These are phyloP conservation scores for Elongisporangium prolatum DNA, from an alignment of 352 stramenopile genomes.

Conservation along the genomic window DNA sequence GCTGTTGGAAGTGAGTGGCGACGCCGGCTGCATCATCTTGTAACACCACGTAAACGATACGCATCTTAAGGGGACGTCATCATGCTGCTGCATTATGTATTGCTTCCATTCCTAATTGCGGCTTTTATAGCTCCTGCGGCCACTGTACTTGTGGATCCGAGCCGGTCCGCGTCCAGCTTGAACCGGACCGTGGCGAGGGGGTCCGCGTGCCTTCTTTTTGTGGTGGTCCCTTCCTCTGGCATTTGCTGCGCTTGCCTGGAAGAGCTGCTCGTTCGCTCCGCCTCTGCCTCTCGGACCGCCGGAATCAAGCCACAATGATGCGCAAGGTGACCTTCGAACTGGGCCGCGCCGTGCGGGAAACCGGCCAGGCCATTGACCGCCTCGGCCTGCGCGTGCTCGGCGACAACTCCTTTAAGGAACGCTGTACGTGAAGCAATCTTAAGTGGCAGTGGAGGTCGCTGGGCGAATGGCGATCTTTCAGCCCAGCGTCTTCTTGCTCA, in stretches of 20 bases:
- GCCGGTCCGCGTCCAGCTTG: not conserved
- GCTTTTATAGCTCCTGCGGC: not conserved
- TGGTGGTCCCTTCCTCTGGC: not conserved
- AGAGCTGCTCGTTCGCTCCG: not conserved
- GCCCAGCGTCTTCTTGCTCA: not conserved
- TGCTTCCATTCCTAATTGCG: not conserved
- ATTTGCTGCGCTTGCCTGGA: constrained; percentile 1
- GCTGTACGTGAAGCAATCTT: constrained; percentile 48
- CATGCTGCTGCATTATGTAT: not conserved
- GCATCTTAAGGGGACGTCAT: not conserved
- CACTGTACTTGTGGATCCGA: not conserved
- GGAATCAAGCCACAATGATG: constrained; percentile 50
- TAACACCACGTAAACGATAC: constrained; percentile 22
- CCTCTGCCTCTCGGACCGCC: not conserved
- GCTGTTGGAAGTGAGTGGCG: constrained; percentile 76
- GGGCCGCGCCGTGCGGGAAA: constrained; percentile 93
- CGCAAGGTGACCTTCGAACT: constrained; percentile 88
- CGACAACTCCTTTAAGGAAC: constrained; percentile 87
- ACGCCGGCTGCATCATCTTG: constrained; percentile 74
- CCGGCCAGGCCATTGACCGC: constrained; percentile 94
- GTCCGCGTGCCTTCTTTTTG: constrained; percentile 1
- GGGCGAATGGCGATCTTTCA: not conserved
- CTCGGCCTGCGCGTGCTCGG: constrained; percentile 88
- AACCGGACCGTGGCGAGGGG: not conserved
- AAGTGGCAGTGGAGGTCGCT: not conserved